Conservation (phyloP, 768 basidiomycete species). For the Pleurotus eryngii region DNA sequence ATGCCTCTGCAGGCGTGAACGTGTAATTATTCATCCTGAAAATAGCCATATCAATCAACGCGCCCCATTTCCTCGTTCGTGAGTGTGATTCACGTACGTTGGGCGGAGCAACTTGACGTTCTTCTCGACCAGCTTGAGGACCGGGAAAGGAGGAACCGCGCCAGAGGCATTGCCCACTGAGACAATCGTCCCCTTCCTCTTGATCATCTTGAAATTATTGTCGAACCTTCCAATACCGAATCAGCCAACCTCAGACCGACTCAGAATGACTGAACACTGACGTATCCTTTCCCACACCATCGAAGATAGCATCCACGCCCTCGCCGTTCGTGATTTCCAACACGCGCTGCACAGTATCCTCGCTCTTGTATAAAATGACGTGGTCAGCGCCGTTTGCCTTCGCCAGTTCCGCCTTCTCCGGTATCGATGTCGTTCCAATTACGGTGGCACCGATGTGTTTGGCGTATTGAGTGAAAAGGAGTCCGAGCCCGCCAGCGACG, state of each 20-base stretch:
- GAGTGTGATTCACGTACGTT: conserved; percentile 43
- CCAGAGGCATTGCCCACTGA: conserved; percentile 93
- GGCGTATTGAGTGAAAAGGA: conserved; percentile 65
- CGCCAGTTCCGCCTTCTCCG: conserved; percentile 80
- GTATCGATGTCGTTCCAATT: conserved; percentile 88
- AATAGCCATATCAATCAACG: neutral
- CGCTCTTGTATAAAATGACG: conserved; percentile 77
- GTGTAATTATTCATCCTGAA: conserved; percentile 69
- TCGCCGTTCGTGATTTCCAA: conserved; percentile 73
- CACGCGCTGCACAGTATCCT: conserved; percentile 72
- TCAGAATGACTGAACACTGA: conserved; percentile 33
- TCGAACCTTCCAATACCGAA: conserved; percentile 53
- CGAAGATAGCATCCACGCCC: conserved; percentile 85
- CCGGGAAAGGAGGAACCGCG: conserved; percentile 69
- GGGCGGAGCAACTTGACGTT: conserved; percentile 79
- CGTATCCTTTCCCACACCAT: conserved; percentile 96
- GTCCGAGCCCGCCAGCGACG: conserved; percentile 85
- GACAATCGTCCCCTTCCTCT: conserved; percentile 87
- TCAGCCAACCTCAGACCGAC: neutral
- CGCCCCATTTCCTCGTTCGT: neutral
- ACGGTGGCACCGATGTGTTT: conserved; percentile 79
- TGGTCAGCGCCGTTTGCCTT: conserved; percentile 79
- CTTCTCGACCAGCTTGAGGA: conserved; percentile 73
- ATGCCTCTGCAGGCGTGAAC: conserved; percentile 68
- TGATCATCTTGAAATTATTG: conserved; percentile 74